Base-by-base conservation (phyloP, 257 asterid genomes). In the Solanum paucissectum region DNA sequence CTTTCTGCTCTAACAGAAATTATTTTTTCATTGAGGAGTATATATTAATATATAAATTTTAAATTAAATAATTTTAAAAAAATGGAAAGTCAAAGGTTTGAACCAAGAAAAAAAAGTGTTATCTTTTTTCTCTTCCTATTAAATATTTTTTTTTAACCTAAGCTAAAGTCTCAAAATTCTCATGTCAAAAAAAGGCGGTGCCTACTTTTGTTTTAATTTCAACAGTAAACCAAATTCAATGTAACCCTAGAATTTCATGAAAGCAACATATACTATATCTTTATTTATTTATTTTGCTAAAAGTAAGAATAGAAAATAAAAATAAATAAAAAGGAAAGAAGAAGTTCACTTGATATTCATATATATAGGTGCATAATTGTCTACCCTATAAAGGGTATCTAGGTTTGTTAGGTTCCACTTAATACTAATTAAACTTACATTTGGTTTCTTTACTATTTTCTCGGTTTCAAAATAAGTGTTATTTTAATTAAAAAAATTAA, bases 131-230 rank as follows among this genome's bases (percentile, higher is more conserved):
- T 38, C 49, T 40, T 6, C 23, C 4, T 38, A 38, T 40, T 11
- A 52, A 16, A 52, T 52, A 52, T 13, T 36, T 64, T 27, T n/a
- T 23, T 9, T 58, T 38, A 76, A 76, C 84, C 38, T 42, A 77
- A 40, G 34, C 64, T 71, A 71, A 71, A 71, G 77, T 25, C 14
- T 7, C 62, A 42, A 40, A 83, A 36, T 86, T 87, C 55, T 90
- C 88, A 81, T 83, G 91, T 90, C 90, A 90, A 89, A 20, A 85
- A 82, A 58, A 90, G 89, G 83, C 91, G 91, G 91, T 90, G 91
- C 91, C 91, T 86, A 90, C 88, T 52, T 82, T 68, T 72, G 88
- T 36, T 68, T 68, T 68, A 68, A 68, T 68, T 68, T 68, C 75
- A 68, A 68, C 75, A 68, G 37, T 68, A 37, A 68, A 14, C 66